phyloP scores from a whole-genome alignment of 495 filamentous ascomycete species.

The Lasiosphaeria miniovina region DNA sequence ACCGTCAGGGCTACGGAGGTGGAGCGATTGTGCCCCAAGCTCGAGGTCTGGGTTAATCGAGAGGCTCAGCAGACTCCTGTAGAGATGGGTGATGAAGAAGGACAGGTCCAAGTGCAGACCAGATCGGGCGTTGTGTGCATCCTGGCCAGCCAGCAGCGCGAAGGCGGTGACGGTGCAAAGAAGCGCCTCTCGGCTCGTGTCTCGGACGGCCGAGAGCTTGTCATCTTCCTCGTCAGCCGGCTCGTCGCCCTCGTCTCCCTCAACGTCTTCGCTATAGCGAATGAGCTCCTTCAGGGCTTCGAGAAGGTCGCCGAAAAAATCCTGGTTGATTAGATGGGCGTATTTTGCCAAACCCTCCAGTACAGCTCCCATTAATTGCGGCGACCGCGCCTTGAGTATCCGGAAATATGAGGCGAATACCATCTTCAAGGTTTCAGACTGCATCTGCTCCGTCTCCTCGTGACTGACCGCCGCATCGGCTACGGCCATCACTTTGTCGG shows the following conservation, averaged over 20 bases:
- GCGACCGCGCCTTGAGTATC: slow-evolving; percentile 77
- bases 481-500: slow-evolving; percentile 90
- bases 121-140: slow-evolving; percentile 61
- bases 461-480: slow-evolving; percentile 88
- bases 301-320: slow-evolving; percentile 95
- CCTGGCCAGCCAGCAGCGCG: slow-evolving; percentile 86
- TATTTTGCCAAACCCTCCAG: slow-evolving; percentile 83
- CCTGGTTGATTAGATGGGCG: slow-evolving; percentile 93
- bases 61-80: slow-evolving; percentile 72
- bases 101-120: slow-evolving; percentile 81
- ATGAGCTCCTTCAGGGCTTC: slow-evolving; percentile 93
- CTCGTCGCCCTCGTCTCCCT: slow-evolving; percentile 25
- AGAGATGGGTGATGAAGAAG: slow-evolving; percentile 93
- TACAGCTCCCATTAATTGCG: slow-evolving; percentile 86
- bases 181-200: slow-evolving; percentile 79
- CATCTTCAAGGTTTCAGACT: slow-evolving; percentile 90
- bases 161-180: slow-evolving; percentile 95
- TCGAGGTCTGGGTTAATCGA: slow-evolving; percentile 84
- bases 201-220: slow-evolving; percentile 48
- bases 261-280: slow-evolving; percentile 55
- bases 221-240: slow-evolving; percentile 26
- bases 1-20: slow-evolving; percentile 70
- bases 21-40: slow-evolving; percentile 72
- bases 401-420: slow-evolving; percentile 95
- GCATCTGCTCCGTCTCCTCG: slow-evolving; percentile 87